Conservation (phyloP, 768 basidiomycete species). For the Imleria badia region DNA sequence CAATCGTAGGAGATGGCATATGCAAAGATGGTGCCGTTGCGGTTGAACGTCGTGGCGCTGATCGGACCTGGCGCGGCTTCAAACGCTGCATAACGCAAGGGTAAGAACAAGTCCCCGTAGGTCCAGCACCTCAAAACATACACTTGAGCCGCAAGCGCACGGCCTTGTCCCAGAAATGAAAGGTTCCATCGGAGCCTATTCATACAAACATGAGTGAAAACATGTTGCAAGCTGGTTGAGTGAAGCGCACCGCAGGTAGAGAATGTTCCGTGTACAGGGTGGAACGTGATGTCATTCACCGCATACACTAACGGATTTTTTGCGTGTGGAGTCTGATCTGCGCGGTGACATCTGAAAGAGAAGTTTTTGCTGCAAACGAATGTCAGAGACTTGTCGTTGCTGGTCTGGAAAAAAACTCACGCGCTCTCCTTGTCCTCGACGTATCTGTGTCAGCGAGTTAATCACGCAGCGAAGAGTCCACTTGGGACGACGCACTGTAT, state of each 20-base stretch:
- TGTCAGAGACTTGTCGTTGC: not conserved
- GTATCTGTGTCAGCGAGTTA: constrained; percentile 50
- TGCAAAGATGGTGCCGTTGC: constrained; percentile 84
- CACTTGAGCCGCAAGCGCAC: constrained; percentile 89
- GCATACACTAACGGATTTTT: constrained; percentile 72
- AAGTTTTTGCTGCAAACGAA: constrained; percentile 63
- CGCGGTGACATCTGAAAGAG: constrained; percentile 83
- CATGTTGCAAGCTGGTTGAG: constrained; percentile 21
- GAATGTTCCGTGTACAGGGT: constrained; percentile 82
- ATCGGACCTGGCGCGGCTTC: constrained; percentile 76
- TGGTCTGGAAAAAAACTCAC: constrained; percentile 39
- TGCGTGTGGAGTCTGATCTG: constrained; percentile 50
- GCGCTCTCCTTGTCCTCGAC: constrained; percentile 79
- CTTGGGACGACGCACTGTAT: constrained; percentile 71
- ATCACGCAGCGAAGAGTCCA: not conserved
- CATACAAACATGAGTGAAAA: constrained; percentile 9
- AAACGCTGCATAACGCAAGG: constrained; percentile 50
- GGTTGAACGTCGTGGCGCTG: constrained; percentile 80
- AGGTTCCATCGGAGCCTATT: constrained; percentile 77
- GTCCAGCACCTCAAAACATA: constrained; percentile 29
- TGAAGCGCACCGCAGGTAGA: constrained; percentile 64
- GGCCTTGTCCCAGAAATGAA: constrained; percentile 96
- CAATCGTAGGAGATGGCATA: constrained; percentile 94
- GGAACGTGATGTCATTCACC: constrained; percentile 86
- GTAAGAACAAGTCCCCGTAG: constrained; percentile 6